phyloP scores from a whole-genome alignment of 345 rosid genomes.

The Eucalyptus cladocalyx region DNA sequence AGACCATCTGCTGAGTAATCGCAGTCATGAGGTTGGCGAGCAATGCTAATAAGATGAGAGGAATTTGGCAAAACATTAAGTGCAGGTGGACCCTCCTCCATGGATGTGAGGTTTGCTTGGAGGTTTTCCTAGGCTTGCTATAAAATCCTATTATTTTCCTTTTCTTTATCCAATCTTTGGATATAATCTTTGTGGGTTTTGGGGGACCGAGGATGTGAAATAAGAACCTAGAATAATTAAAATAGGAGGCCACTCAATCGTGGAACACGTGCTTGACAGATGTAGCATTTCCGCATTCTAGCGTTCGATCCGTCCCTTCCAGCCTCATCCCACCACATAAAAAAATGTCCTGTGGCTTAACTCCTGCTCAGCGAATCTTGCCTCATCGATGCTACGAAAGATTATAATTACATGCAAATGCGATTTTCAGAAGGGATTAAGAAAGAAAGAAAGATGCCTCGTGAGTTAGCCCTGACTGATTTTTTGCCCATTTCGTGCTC shows the following conservation, averaged over 20 bases:
- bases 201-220: background rate
- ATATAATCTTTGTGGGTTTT: background rate
- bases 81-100: background rate
- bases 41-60: background rate
- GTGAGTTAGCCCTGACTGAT: background rate
- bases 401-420: background rate
- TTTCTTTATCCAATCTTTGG: background rate
- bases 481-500: background rate
- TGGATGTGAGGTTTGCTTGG: background rate
- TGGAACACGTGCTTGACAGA: background rate
- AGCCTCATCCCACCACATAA: background rate
- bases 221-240: background rate
- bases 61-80: background rate
- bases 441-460: background rate
- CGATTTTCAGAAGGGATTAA: background rate
- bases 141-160: background rate
- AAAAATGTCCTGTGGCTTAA: background rate
- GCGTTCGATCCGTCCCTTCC: background rate
- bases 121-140: background rate
- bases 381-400: background rate
- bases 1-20: background rate
- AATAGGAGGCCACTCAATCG: background rate
- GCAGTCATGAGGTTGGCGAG: background rate
- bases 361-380: background rate
- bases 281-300: background rate